Conservation (phyloP, 345 rosid species). For the Xanthoceras sorbifolium region DNA sequence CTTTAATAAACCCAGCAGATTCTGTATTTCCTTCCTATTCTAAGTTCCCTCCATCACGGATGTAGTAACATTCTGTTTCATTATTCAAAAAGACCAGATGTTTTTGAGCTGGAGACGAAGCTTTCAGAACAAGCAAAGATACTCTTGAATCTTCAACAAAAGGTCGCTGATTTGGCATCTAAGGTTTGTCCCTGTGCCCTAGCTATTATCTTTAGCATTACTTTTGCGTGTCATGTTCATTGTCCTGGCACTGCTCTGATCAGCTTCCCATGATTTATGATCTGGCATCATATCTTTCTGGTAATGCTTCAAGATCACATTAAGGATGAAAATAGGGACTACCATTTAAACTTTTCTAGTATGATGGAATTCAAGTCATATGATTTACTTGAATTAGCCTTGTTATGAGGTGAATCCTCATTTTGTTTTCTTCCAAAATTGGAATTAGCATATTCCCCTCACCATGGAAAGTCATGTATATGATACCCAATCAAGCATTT, state of each 20-base stretch:
- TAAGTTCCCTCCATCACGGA: constrained; percentile 26
- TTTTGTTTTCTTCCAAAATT: background rate
- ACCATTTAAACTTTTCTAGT: background rate
- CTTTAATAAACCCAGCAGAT: background rate
- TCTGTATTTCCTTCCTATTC: background rate
- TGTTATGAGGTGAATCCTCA: background rate
- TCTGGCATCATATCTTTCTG: background rate
- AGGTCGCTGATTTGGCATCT: constrained; percentile 94
- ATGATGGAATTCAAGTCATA: constrained; percentile 4
- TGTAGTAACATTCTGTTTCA: constrained; percentile 43
- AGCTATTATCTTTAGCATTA: constrained; percentile 5
- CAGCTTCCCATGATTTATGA: background rate
- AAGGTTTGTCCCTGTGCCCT: constrained; percentile 55
- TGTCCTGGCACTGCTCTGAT: constrained; percentile 11
- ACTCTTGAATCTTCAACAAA: constrained; percentile 84
- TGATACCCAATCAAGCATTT: background rate
- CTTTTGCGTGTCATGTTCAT: constrained; percentile 3
- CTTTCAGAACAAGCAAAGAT: constrained; percentile 90
- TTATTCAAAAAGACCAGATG: constrained; percentile 83
- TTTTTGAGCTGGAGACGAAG: constrained; percentile 86
- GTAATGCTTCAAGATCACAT: background rate
- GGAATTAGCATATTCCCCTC: background rate
- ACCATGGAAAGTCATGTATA: background rate
- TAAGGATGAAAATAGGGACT: constrained; percentile 15
- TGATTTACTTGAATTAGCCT: background rate